These are phyloP conservation scores for Mycena capillaripes DNA, from an alignment of 768 basidiomycete species.

Conservation along the genomic window DNA sequence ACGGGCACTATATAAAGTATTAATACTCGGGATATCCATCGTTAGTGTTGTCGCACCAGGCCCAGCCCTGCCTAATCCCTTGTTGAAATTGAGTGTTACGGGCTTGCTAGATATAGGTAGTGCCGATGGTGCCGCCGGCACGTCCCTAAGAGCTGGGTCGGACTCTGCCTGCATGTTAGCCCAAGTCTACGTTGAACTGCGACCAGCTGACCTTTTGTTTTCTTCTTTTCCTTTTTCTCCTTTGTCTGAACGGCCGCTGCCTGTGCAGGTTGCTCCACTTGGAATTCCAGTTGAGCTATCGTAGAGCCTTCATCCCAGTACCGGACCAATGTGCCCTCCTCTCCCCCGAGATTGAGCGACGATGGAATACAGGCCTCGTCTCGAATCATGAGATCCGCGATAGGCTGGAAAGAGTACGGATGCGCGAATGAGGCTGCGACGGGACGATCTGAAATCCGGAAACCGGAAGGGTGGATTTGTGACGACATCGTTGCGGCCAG, in stretches of 20 bases:
- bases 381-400: slow-evolving; percentile 78
- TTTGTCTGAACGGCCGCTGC: slow-evolving; percentile 50
- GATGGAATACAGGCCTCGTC: slow-evolving; percentile 85
- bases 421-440: slow-evolving; percentile 95
- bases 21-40: background rate
- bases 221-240: slow-evolving; percentile 74
- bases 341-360: slow-evolving; percentile 77
- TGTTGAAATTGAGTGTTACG: slow-evolving; percentile 82
- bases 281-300: slow-evolving; percentile 81
- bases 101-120: slow-evolving; percentile 86
- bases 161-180: slow-evolving; percentile 37
- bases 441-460: slow-evolving; percentile 90
- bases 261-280: slow-evolving; percentile 73
- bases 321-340: slow-evolving; percentile 79
- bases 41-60: slow-evolving; percentile 20
- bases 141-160: slow-evolving; percentile 49
- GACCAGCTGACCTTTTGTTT: slow-evolving; percentile 60
- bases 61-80: slow-evolving; percentile 48
- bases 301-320: slow-evolving; percentile 96
- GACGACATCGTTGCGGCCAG: slow-evolving; percentile 91
- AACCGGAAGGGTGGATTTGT: slow-evolving; percentile 91
- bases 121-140: slow-evolving; percentile 68
- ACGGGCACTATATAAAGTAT: slow-evolving; percentile 36
- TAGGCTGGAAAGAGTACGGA: slow-evolving; percentile 89
- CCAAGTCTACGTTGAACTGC: background rate